These are phyloP conservation scores for Rhodomyrtus tomentosa DNA, from an alignment of 345 rosid species.

Conservation along the genomic window DNA sequence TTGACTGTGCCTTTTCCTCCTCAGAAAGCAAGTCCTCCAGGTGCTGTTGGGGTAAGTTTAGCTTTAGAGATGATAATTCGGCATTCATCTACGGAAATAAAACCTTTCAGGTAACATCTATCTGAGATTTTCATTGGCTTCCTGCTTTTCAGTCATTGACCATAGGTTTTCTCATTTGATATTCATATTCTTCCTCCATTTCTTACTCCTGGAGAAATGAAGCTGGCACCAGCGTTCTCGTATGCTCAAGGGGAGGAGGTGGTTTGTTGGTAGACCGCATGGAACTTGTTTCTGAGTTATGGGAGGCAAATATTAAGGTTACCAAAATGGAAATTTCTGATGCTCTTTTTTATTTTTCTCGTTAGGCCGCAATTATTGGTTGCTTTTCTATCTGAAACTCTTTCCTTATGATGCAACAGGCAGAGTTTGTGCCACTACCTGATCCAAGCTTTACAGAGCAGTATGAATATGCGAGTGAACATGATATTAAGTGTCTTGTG, in stretches of 20 bases:
- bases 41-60: constrained; percentile 85
- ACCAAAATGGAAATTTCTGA: neutral
- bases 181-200: neutral
- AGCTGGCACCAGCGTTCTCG: constrained; percentile 47
- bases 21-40: constrained; percentile 75
- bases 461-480: constrained; percentile 92
- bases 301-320: constrained; percentile 92
- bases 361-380: constrained; percentile 4
- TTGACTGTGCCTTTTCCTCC: neutral
- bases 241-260: constrained; percentile 97
- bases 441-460: constrained; percentile 98
- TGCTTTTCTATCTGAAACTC: neutral
- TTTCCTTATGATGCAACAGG: constrained; percentile 31
- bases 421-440: constrained; percentile 71
- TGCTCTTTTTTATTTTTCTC: neutral
- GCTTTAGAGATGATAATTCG: constrained; percentile 80
- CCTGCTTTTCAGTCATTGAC: neutral
- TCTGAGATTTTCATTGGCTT: neutral
- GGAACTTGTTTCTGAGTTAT: constrained; percentile 79
- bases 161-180: neutral
- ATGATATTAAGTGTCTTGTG: constrained; percentile 78
- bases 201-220: constrained; percentile 47
- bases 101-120: constrained; percentile 38
- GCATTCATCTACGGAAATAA: constrained; percentile 51
- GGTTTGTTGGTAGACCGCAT: constrained; percentile 87